A percentile compares a stretch with the other conserved stretches of the same genome.
Conservation (phyloP, 2,329 filamentous ascomycete species). For the Endocalyx cinctus region DNA sequence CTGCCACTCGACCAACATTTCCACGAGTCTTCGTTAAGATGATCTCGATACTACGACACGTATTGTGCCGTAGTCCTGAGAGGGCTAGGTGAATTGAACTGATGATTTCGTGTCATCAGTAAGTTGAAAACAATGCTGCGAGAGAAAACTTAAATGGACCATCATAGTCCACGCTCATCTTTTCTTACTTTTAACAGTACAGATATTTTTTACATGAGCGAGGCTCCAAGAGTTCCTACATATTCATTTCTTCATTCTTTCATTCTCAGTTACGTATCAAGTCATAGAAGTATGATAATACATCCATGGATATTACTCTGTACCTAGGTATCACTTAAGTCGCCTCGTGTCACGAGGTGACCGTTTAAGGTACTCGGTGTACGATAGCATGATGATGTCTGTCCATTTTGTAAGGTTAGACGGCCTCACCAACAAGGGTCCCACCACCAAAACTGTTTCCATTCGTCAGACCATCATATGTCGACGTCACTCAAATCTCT, state of each 20-base stretch:
- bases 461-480: no score
- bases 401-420: no score
- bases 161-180: conserved; percentile 51
- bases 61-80: conserved; percentile 29
- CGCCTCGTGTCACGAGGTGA: no score
- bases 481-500: no score
- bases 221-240: conserved; percentile 49
- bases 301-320: no score
- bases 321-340: no score
- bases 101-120: conserved; percentile 16
- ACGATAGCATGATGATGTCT: no score
- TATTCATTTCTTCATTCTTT: conserved; percentile 18
- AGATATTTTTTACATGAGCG: conserved; percentile 36
- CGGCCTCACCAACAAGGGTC: no score
- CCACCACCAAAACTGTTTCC: no score
- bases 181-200: conserved; percentile 12
- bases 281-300: conserved; percentile 1
- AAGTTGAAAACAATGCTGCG: no score
- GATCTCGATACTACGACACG: conserved; percentile 27
- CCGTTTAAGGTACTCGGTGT: no score
- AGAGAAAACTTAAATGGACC: conserved; percentile 31
- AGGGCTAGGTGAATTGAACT: conserved; percentile 26
- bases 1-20: conserved; percentile 24
- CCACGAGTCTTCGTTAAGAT: conserved; percentile 27
- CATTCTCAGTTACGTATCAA: neutral